Evolutionary conservation across 2,329 filamentous ascomycete species (phyloP).

Genomic region (Byssochlamys sp.): DNA sequence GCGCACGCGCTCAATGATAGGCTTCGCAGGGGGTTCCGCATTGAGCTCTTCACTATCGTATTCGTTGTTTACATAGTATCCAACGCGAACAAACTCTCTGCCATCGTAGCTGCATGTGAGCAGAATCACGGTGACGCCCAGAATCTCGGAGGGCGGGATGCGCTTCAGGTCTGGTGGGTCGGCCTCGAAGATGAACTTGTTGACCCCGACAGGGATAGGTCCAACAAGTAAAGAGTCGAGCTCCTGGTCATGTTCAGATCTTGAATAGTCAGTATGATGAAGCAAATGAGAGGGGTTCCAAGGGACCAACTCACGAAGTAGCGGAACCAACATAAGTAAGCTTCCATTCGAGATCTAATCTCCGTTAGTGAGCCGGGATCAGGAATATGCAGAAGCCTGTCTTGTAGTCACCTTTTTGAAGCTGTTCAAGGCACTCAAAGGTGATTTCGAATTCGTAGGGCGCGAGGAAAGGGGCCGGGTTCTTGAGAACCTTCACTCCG

Average conservation of each 20-base stretch:
- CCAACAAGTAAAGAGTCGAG: constrained; percentile 93
- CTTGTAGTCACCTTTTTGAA: constrained; percentile 66
- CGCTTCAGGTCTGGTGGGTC: constrained; percentile 80
- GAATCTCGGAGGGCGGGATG: constrained; percentile 88
- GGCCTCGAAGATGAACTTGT: constrained; percentile 97
- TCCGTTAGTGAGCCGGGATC: constrained; percentile 12
- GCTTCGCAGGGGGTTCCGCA: constrained; percentile 82
- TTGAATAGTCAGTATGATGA: constrained; percentile 31
- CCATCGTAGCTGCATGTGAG: constrained; percentile 93
- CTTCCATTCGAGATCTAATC: constrained; percentile 92
- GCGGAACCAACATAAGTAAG: constrained; percentile 97
- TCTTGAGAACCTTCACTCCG: constrained; percentile 92
- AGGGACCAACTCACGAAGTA: constrained; percentile 62
- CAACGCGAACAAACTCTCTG: constrained; percentile 92
- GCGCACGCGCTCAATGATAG: constrained; percentile 79
- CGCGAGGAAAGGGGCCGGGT: constrained; percentile 85
- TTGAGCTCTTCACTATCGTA: constrained; percentile 86
- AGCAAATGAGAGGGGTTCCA: constrained; percentile 7
- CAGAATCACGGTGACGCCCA: constrained; percentile 93
- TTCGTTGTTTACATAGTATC: constrained; percentile 99
- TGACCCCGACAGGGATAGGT: constrained; percentile 92
- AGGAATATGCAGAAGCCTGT: neutral
- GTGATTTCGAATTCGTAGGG: constrained; percentile 97
- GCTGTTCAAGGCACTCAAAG: constrained; percentile 88
- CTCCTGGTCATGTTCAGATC: constrained; percentile 94